phyloP scores from a whole-genome alignment of 345 rosid genomes.

The Salix exigua region DNA sequence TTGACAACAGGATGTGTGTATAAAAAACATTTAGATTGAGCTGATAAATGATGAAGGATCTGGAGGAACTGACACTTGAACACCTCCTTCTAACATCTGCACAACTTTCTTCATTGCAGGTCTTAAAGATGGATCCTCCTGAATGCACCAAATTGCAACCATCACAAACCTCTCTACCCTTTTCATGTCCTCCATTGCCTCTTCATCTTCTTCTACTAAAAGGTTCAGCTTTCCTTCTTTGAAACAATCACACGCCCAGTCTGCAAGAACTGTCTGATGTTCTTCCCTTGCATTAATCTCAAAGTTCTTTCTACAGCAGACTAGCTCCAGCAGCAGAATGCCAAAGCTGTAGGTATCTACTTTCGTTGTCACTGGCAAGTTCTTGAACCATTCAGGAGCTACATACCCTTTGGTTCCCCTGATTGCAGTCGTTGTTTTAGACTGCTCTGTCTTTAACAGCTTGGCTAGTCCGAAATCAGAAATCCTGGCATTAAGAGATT shows the following conservation, averaged over 20 bases:
- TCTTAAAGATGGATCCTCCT: neutral
- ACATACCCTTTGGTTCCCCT: conserved; percentile 41
- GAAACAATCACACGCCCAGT: conserved; percentile 16
- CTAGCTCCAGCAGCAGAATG: conserved; percentile 7
- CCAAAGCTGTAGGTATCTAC: conserved; percentile 41
- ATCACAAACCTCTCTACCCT: conserved; percentile 4
- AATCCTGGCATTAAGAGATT: conserved; percentile 9
- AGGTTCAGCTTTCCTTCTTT: conserved; percentile 5
- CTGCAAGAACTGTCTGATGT: conserved; percentile 2
- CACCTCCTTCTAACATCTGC: conserved; percentile 23
- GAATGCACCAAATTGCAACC: conserved; percentile 15
- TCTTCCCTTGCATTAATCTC: neutral
- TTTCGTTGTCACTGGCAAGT: conserved; percentile 38
- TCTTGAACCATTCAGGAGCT: conserved; percentile 47
- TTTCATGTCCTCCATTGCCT: conserved; percentile 10
- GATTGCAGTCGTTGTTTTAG: conserved; percentile 22
- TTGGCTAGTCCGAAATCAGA: conserved; percentile 45
- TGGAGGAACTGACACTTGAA: conserved; percentile 22
- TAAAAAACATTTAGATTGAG: too few species aligned
- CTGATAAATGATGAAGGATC: conserved; percentile 16
- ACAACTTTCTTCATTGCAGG: conserved; percentile 5
- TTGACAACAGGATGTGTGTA: too few species aligned
- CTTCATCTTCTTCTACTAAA: conserved; percentile 19
- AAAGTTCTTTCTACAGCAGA: conserved; percentile 1
- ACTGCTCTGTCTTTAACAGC: conserved; percentile 28